Evolutionary conservation across 345 rosid genomes (phyloP), one percentile per base, ranked within the genome.

Genomic region (Gynandropsis gynandra): DNA sequence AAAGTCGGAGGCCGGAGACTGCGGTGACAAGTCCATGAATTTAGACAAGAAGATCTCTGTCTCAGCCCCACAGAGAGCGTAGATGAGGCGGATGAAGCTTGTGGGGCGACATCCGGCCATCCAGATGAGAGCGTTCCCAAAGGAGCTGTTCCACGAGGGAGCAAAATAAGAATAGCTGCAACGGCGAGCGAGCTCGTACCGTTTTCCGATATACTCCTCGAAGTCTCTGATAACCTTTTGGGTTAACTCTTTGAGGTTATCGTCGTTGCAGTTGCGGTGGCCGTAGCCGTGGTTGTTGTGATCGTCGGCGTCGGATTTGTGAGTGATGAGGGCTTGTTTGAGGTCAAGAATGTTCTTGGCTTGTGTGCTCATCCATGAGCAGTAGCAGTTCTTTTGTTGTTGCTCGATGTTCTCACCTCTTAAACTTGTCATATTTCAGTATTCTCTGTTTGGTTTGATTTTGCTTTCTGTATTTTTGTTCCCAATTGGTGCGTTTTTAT

Each of bases 101-200:
- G 83, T 55, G 21, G 84, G 82, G 17, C 80, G 56, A 59, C 78
- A 81, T 0, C 80, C 81, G 4, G 63, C 78, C 16, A 75, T 42
- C 74, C 81, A 72, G 19, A 72, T 43, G 14, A 70, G 40, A 32
- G 78, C 70, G 41, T 74, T 74, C 72, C 72, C 80, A 14, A 72
- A 21, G 34, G 76, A 24, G 17, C 72, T 65, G 61, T 70, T 63
- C 77, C 74, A 72, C 4, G 58, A 1, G 0, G 77, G 80, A 1
- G 70, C 59, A 46, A 81, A 58, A 39, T 58, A 68, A 42, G 37
- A 18, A 0, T 65, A 59, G 15, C 52, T 65, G 4, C 58, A 47
- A 5, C 51, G 32, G 4, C 19, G 7, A 9, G 61, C 57, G 0
- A 74, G 46, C 19, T 62, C 27, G 0, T 31, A 50, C 6, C 78